A percentile compares a stretch with the other conserved stretches of the same genome.
Evolutionary conservation across 1,139 yeast species (phyloP).

Genomic region (Kodamaea fungicola): DNA sequence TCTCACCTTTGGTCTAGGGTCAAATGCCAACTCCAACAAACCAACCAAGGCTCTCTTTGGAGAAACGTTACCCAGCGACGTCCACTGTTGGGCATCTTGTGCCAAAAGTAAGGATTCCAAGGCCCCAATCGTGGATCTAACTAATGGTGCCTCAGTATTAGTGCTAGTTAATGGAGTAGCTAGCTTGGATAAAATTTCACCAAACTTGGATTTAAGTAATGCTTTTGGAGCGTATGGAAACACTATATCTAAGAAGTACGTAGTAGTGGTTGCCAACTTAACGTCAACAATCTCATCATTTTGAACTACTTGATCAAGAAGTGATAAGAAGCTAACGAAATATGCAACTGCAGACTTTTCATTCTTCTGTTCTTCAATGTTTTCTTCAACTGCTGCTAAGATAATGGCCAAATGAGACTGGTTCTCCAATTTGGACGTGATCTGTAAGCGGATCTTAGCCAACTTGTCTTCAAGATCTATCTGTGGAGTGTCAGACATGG

Average conservation of each 20-base stretch:
- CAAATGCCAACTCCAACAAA: conserved; percentile 73
- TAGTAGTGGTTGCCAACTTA: conserved; percentile 67
- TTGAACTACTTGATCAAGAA: conserved; percentile 70
- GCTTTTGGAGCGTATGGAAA: conserved; percentile 71
- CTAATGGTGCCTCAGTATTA: conserved; percentile 77
- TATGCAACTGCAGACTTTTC: conserved; percentile 66
- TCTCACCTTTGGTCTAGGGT: conserved; percentile 92
- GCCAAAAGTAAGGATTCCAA: conserved; percentile 75
- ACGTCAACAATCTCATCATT: conserved; percentile 55
- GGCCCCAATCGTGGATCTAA: conserved; percentile 82
- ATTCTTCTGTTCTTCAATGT: conserved; percentile 67
- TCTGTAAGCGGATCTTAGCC: conserved; percentile 66
- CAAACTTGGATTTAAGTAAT: conserved; percentile 67
- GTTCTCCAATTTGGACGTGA: conserved; percentile 72
- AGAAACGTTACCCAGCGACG: conserved; percentile 49
- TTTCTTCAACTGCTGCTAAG: conserved; percentile 86
- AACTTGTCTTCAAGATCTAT: conserved; percentile 65
- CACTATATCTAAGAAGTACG: conserved; percentile 78
- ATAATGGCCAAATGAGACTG: conserved; percentile 75
- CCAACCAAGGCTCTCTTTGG: conserved; percentile 84
- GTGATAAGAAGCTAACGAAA: conserved; percentile 76
- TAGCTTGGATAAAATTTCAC: conserved; percentile 71
- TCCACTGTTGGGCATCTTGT: conserved; percentile 81
- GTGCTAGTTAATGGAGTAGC: conserved; percentile 76
- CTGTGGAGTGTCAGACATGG: conserved; percentile 17